Base-by-base conservation (phyloP, 1,284 basidiomycete genomes). In the Chalciporus sp. region DNA sequence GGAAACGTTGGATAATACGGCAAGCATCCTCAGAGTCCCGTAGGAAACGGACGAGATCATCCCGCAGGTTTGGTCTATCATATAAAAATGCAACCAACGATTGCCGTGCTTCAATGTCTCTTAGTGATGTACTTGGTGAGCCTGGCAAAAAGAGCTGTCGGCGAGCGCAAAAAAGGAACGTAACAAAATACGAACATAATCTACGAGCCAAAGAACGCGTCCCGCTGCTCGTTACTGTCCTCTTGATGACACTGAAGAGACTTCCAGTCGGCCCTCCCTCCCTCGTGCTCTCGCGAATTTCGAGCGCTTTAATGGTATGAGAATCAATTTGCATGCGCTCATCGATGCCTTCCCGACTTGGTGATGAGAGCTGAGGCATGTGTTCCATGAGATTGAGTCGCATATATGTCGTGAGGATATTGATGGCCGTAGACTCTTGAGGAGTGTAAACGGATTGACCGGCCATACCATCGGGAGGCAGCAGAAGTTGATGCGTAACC, bases 281-380 rank as follows among this genome's bases (percentile, higher is more conserved):
- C 29, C 86, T 79, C 33, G 88, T 77, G 19, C 82, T 82, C 71
- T 95, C 91, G 28, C 86, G 80, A 53, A 98, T 90, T 72, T 98
- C 94, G 20, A 97, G 82, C 8, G 91, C 90, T 62, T 88, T 89
- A 63, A 96, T 85, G 1, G 95, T 96, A 67, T 95, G 88, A 2
- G 90, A 83, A 68, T 96, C 94, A 56, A 96, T 94, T 63, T 93
- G 90, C 91, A 95, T 94, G 28, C 85, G 79, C 23, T 76, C 72
- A n/a, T 75, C 70, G 2, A 68, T 63, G 9, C 70, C 75, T 67
- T 94, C 90, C 53, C 79, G 82, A 47, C 74, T 80, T 0, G 92
- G 91, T 14, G 74, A 68, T 28, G 78, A 72, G 17, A 92, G 76
- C 14, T 65, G 63, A 4, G 92, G 92, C 86, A 92, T 92, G 59